Percentiles rank a stretch among this genome's conserved stretches.
phyloP scores from a whole-genome alignment of 2,329 filamentous ascomycete genomes.

The Colletotrichum melonis region DNA sequence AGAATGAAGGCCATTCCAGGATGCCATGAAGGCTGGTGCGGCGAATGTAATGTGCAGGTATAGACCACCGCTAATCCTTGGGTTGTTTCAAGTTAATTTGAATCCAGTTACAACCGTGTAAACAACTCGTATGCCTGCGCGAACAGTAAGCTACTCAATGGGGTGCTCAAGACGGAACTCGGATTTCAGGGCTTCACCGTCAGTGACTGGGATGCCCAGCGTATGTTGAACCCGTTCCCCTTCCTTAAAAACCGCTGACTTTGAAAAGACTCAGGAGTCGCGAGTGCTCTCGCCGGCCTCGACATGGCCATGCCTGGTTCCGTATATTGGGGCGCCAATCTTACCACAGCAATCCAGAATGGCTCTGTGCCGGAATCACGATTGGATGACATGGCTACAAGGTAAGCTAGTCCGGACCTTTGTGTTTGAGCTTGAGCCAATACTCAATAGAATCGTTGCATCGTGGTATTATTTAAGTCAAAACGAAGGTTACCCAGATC shows the following conservation, averaged over 20 bases:
- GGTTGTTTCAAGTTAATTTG: no score
- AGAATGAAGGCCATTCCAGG: conserved; percentile 36
- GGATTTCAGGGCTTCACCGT: conserved; percentile 61
- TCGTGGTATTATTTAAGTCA: no score
- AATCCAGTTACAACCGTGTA: conserved; percentile 44
- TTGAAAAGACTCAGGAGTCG: conserved; percentile 48
- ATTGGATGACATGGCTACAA: conserved; percentile 84
- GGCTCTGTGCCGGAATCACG: conserved; percentile 78
- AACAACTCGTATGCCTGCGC: conserved; percentile 61
- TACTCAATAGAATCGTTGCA: no score
- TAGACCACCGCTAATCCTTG: no score
- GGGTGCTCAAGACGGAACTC: conserved; percentile 60
- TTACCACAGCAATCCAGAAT: conserved; percentile 80
- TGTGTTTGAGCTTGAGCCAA: no score
- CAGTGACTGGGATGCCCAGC: conserved; percentile 56
- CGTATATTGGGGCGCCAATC: conserved; percentile 61
- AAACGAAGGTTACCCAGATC: no score
- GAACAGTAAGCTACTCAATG: conserved; percentile 56
- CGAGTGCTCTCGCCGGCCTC: conserved; percentile 50
- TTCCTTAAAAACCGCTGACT: no score
- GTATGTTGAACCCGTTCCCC: no score
- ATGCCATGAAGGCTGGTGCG: conserved; percentile 42
- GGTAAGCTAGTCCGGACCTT: conserved; percentile 65
- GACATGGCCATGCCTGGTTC: conserved; percentile 55
- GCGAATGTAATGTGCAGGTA: conserved; percentile 42